These are phyloP conservation scores for Aureobasidium mangrovei DNA, from an alignment of 2,329 filamentous ascomycete species.

Conservation along the genomic window DNA sequence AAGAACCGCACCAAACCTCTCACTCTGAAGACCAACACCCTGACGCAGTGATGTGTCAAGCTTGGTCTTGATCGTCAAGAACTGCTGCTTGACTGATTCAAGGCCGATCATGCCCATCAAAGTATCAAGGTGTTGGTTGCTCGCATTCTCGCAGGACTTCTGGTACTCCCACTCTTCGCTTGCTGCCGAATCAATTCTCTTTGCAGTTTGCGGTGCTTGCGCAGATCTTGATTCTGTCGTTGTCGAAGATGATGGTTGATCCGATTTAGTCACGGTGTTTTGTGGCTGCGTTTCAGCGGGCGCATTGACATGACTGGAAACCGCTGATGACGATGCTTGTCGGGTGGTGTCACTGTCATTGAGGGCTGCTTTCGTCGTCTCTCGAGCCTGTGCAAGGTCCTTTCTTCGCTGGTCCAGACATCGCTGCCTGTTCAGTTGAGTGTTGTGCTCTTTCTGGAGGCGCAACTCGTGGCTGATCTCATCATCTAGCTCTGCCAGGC, in stretches of 20 bases:
- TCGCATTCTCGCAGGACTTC: slow-evolving; percentile 45
- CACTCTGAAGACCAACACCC: slow-evolving; percentile 42
- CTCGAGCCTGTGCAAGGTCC: too few species aligned
- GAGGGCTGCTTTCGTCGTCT: too few species aligned
- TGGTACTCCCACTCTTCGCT: slow-evolving; percentile 51
- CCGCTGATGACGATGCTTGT: too few species aligned
- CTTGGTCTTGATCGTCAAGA: slow-evolving; percentile 54
- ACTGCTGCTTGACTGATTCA: slow-evolving; percentile 56
- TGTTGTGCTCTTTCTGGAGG: too few species aligned
- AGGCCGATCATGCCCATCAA: slow-evolving; percentile 65
- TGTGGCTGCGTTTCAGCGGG: too few species aligned
- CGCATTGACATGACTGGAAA: too few species aligned
- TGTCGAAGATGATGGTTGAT: too few species aligned
- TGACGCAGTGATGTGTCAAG: slow-evolving; percentile 55
- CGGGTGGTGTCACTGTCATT: too few species aligned
- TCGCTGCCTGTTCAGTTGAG: too few species aligned
- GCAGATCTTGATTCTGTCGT: too few species aligned
- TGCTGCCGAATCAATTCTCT: not conserved
- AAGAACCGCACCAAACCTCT: slow-evolving; percentile 55
- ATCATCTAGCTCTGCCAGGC: not conserved
- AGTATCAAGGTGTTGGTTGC: slow-evolving; percentile 48
- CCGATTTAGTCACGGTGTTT: too few species aligned
- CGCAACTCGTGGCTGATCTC: not conserved
- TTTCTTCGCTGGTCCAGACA: too few species aligned
- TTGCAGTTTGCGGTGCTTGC: not conserved